A percentile compares a stretch with the other conserved stretches of the same genome.
These are phyloP conservation scores for Tolypocladium sp. DNA, from an alignment of 2,329 filamentous ascomycete genomes.

Conservation along the genomic window DNA sequence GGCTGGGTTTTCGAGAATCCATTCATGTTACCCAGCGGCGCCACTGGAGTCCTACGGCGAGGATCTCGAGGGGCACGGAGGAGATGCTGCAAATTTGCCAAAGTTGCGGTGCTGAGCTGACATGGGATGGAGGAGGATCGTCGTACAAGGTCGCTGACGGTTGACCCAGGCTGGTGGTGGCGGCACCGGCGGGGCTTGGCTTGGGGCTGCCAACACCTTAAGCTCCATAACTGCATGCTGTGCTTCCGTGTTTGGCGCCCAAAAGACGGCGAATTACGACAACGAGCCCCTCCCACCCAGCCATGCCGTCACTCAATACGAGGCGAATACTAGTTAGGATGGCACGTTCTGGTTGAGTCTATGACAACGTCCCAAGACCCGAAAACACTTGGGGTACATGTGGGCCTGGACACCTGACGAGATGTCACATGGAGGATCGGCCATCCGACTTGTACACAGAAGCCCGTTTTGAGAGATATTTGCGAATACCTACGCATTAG, in stretches of 20 bases:
- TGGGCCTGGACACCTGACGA: not conserved
- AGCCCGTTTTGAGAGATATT: not conserved
- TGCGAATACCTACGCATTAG: not conserved
- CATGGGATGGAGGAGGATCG: not conserved
- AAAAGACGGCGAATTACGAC: not conserved
- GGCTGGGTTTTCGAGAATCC: slow-evolving; percentile 39
- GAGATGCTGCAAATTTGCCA: not conserved
- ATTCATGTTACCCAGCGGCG: slow-evolving; percentile 28
- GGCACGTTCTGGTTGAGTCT: not conserved
- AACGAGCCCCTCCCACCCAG: not conserved
- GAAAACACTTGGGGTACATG: not conserved
- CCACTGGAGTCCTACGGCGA: not conserved
- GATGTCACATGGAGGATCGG: not conserved
- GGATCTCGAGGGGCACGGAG: slow-evolving; percentile 1
- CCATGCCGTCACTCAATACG: not conserved
- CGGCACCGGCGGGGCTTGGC: not conserved
- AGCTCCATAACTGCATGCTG: not conserved
- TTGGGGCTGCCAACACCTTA: not conserved
- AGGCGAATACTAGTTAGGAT: not conserved
- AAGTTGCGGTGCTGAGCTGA: not conserved
- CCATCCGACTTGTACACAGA: not conserved
- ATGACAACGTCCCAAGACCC: not conserved
- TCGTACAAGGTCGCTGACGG: not conserved
- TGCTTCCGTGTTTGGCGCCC: not conserved
- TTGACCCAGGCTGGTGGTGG: not conserved